Percentiles rank a stretch among this genome's conserved stretches.
Evolutionary conservation across 1,284 basidiomycete genomes (phyloP).

Genomic region (Singerocomus rubriflavus): DNA sequence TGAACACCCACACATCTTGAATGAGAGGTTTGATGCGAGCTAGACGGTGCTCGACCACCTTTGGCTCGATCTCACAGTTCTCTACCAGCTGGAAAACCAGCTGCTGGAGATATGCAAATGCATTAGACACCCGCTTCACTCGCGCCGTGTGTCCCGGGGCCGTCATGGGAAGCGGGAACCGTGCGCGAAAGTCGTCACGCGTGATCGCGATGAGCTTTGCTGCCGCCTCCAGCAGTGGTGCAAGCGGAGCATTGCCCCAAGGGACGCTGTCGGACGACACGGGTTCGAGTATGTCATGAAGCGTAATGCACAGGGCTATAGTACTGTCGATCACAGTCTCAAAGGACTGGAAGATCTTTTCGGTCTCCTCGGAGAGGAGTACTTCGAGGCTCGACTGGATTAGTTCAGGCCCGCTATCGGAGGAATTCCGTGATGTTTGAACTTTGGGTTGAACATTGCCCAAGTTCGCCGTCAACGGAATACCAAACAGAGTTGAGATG

Average conservation of each 20-base stretch:
- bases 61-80: not conserved
- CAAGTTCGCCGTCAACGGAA: not conserved
- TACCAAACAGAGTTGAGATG: not conserved
- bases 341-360: constrained; percentile 3
- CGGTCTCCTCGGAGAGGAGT: constrained; percentile 4
- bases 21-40: constrained; percentile 1
- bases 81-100: constrained; percentile 2
- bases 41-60: constrained; percentile 6
- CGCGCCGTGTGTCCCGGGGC: constrained; percentile 12
- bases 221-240: not conserved
- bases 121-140: not conserved
- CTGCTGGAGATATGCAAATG: constrained; percentile 1
- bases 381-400: not conserved
- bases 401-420: not conserved
- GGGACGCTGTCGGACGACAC: not conserved
- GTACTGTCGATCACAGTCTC: constrained; percentile 5
- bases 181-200: constrained; percentile 6
- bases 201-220: not conserved
- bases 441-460: not conserved
- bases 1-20: constrained; percentile 4
- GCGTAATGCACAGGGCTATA: not conserved
- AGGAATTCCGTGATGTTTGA: not conserved
- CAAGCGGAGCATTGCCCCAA: not conserved
- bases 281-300: constrained; percentile 1
- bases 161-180: constrained; percentile 8